Percentiles rank a stretch among this genome's conserved stretches.
Conservation (phyloP, 495 filamentous ascomycete genomes). For the Tricharina praecox region DNA sequence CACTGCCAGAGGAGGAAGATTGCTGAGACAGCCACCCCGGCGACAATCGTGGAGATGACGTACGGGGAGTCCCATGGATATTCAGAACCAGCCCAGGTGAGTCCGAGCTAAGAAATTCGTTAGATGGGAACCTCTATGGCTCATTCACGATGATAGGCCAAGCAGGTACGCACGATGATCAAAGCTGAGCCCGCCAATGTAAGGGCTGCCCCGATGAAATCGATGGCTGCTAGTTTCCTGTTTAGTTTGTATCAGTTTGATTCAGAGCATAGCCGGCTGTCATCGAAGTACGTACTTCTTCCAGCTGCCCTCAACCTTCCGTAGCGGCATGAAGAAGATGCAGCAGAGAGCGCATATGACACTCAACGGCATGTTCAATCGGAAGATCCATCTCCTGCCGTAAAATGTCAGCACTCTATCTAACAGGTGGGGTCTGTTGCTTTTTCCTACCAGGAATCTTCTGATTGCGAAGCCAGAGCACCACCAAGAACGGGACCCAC, state of each 20-base stretch:
- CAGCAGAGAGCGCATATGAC: slow-evolving; percentile 31
- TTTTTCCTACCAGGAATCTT: slow-evolving; percentile 22
- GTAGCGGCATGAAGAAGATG: slow-evolving; percentile 37
- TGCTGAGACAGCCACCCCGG: slow-evolving; percentile 32
- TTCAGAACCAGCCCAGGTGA: slow-evolving; percentile 38
- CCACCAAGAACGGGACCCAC: slow-evolving; percentile 41
- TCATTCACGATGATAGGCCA: slow-evolving; percentile 14
- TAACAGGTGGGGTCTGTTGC: too few relatives aligned
- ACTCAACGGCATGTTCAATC: slow-evolving; percentile 35
- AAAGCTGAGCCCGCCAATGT: slow-evolving; percentile 30
- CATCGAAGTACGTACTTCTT: slow-evolving; percentile 24
- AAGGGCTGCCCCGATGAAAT: slow-evolving; percentile 31
- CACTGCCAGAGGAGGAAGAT: slow-evolving; percentile 38
- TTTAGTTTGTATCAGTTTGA: not conserved
- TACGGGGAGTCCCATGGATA: slow-evolving; percentile 35
- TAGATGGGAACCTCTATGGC: not conserved
- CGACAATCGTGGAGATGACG: slow-evolving; percentile 34
- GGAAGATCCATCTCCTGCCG: slow-evolving; percentile 39
- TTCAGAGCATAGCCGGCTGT: not conserved
- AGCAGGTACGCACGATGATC: slow-evolving; percentile 26
- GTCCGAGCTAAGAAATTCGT: slow-evolving; percentile 23
- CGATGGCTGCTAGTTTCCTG: slow-evolving; percentile 34
- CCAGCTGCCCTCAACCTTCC: slow-evolving; percentile 36
- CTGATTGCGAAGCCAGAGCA: slow-evolving; percentile 29
- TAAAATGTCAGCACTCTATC: too few relatives aligned